A percentile compares a stretch with the other conserved stretches of the same genome.
Conservation (phyloP, 2,329 filamentous ascomycete genomes). For the Colletotrichum sp. region DNA sequence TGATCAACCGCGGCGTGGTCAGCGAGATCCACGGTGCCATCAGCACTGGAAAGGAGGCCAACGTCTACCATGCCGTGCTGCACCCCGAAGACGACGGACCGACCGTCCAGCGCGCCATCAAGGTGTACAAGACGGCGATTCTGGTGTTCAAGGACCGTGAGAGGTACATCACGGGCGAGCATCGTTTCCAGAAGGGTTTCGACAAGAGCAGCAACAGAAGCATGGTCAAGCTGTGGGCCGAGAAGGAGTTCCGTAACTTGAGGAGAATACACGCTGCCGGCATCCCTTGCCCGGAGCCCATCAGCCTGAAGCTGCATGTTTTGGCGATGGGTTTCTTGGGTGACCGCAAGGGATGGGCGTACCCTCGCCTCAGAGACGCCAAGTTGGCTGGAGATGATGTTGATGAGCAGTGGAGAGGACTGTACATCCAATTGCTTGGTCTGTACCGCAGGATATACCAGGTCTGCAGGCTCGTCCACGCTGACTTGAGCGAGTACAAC, state of each 20-base stretch:
- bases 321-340: slow-evolving; percentile 95
- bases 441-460: slow-evolving; percentile 96
- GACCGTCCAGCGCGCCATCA: slow-evolving; percentile 82
- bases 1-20: slow-evolving; percentile 91
- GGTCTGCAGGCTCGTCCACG: slow-evolving; percentile 88
- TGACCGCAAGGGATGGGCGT: slow-evolving; percentile 84
- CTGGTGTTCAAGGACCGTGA: slow-evolving; percentile 97
- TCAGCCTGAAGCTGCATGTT: slow-evolving; percentile 91
- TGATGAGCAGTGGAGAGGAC: slow-evolving; percentile 73
- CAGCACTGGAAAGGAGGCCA: slow-evolving; percentile 97
- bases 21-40: slow-evolving; percentile 94
- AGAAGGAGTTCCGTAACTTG: slow-evolving; percentile 97
- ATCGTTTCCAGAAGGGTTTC: slow-evolving; percentile 87
- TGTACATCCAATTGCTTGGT: slow-evolving; percentile 84
- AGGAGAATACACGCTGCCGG: slow-evolving; percentile 82
- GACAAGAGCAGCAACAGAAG: slow-evolving; percentile 94
- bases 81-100: slow-evolving; percentile 60
- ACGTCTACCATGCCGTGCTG: slow-evolving; percentile 90
- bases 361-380: slow-evolving; percentile 89
- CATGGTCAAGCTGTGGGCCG: slow-evolving; percentile 98
- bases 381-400: slow-evolving; percentile 71
- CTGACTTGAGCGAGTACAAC: slow-evolving; percentile 98
- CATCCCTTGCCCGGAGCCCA: slow-evolving; percentile 88
- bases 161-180: slow-evolving; percentile 93
- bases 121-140: slow-evolving; percentile 99